Conservation (phyloP, 2,329 filamentous ascomycete genomes). For the Calonectria honghensis region DNA sequence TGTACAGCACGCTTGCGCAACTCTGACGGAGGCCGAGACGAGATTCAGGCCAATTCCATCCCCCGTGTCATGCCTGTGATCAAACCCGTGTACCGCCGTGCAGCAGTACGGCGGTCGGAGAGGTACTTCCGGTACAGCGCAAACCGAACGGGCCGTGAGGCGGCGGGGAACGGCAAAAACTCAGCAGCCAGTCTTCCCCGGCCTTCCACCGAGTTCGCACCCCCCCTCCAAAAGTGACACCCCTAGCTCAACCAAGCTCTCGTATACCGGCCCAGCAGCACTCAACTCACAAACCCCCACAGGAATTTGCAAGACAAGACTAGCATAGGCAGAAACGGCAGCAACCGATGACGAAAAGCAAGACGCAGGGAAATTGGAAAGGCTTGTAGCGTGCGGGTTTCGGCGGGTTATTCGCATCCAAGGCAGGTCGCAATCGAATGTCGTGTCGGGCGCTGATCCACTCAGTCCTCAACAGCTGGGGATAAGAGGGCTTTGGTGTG, state of each 20-base stretch:
- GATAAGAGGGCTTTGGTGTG: conserved; percentile 32
- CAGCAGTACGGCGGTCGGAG: conserved; percentile 7
- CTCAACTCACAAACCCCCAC: conserved; percentile 34
- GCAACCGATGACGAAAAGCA: conserved; percentile 9
- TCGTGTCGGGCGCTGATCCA: conserved; percentile 49
- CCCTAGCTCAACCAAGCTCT: conserved; percentile 40
- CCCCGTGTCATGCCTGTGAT: background rate
- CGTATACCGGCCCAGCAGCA: conserved; percentile 34
- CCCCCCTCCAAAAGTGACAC: conserved; percentile 31
- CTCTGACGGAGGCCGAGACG: background rate
- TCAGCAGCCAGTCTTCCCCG: conserved; percentile 27
- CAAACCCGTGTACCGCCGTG: conserved; percentile 2
- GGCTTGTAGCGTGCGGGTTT: conserved; percentile 48
- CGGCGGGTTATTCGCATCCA: conserved; percentile 45
- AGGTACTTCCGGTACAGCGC: conserved; percentile 10
- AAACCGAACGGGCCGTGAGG: conserved; percentile 13
- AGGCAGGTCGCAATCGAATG: conserved; percentile 45
- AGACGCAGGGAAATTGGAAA: conserved; percentile 39
- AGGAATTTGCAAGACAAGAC: conserved; percentile 33
- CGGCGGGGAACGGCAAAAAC: conserved; percentile 24
- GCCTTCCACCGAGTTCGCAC: conserved; percentile 34
- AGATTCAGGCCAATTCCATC: background rate
- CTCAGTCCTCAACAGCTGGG: conserved; percentile 55
- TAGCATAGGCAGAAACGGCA: background rate
- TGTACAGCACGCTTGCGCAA: conserved; percentile 15